Conservation (phyloP, 1,284 basidiomycete species). For the Ceratobasidium sp. region DNA sequence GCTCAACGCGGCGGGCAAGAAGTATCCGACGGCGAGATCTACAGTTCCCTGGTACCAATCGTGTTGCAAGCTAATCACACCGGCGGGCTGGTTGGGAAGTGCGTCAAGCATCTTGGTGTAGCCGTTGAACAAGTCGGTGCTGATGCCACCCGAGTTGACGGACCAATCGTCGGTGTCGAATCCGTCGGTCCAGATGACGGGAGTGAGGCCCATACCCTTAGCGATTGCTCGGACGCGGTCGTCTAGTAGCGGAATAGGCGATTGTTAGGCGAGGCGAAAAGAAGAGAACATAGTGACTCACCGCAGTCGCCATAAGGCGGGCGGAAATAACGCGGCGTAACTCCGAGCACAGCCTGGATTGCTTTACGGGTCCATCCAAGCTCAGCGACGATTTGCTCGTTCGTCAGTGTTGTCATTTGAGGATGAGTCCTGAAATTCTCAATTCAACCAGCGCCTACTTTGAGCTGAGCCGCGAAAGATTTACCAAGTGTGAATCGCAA, state of each 20-base stretch:
- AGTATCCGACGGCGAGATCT: constrained; percentile 89
- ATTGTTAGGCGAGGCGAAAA: constrained; percentile 54
- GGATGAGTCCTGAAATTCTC: constrained; percentile 35
- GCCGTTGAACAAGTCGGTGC: constrained; percentile 68
- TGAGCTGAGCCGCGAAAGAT: background rate
- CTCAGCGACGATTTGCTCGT: constrained; percentile 91
- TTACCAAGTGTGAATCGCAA: constrained; percentile 38
- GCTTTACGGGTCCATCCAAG: constrained; percentile 92
- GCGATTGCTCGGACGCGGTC: constrained; percentile 91
- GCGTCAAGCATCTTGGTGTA: constrained; percentile 61
- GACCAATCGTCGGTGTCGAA: constrained; percentile 93
- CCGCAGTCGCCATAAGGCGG: constrained; percentile 62
- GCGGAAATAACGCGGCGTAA: constrained; percentile 8
- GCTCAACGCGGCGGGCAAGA: constrained; percentile 76
- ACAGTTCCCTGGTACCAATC: constrained; percentile 87
- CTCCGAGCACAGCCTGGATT: constrained; percentile 69
- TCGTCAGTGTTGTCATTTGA: constrained; percentile 69
- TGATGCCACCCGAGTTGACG: constrained; percentile 75
- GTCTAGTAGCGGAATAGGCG: constrained; percentile 61
- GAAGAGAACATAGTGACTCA: constrained; percentile 75
- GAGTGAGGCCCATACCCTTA: constrained; percentile 82
- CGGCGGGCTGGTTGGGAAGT: constrained; percentile 60
- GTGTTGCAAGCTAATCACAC: constrained; percentile 92
- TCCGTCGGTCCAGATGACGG: constrained; percentile 79
- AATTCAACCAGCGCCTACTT: background rate